Conservation (phyloP, 1,284 basidiomycete genomes). For the Ganoderma lingzhi region DNA sequence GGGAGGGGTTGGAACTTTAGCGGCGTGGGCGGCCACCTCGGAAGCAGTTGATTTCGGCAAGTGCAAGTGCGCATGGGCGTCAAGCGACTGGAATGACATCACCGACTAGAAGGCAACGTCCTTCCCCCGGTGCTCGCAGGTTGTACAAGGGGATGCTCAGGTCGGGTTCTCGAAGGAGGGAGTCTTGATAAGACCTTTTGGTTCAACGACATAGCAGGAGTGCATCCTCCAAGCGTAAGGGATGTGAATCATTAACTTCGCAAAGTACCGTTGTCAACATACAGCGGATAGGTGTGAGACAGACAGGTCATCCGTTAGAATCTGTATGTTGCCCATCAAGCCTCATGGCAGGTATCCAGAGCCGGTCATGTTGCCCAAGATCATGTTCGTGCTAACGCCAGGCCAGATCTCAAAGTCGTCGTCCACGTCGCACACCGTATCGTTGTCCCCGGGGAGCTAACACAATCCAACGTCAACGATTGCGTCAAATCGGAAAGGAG, state of each 20-base stretch:
- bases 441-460: constrained; percentile 10
- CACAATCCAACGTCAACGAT: background rate
- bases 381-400: constrained; percentile 13
- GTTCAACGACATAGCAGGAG: too few species aligned
- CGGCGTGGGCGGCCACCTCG: background rate
- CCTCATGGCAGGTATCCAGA: background rate
- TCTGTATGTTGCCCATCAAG: background rate
- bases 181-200: too few species aligned
- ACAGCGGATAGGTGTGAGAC: background rate
- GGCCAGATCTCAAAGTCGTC: constrained; percentile 16
- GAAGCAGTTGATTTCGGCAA: constrained; percentile 2
- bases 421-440: constrained; percentile 18
- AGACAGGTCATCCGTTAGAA: background rate
- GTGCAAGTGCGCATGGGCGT: background rate
- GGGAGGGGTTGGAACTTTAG: background rate
- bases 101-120: background rate
- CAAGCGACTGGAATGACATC: background rate
- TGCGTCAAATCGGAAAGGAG: background rate
- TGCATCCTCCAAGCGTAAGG: too few species aligned
- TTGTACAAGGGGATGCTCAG: too few species aligned
- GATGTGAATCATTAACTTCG: background rate
- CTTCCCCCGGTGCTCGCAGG: too few species aligned
- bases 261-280: background rate
- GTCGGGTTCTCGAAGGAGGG: too few species aligned
- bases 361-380: constrained; percentile 1